Evolutionary conservation across 1,139 yeast genomes (phyloP).

Genomic region (Pichia sp.): DNA sequence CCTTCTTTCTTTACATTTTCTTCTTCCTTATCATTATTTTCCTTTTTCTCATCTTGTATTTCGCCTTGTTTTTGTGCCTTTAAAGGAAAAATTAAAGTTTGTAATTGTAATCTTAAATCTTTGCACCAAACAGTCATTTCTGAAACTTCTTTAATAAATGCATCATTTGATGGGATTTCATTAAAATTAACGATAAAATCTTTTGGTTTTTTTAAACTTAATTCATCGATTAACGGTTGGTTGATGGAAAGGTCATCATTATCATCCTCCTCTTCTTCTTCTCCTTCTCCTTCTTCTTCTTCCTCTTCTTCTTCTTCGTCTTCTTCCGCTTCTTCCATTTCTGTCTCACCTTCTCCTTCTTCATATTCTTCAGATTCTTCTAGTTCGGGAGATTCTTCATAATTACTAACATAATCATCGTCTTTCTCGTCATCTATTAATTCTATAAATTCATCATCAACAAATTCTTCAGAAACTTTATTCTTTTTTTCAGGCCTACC

Average conservation of each 20-base stretch:
- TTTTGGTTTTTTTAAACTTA: slow-evolving; percentile 24
- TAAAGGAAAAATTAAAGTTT: slow-evolving; percentile 19
- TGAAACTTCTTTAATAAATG: slow-evolving; percentile 20
- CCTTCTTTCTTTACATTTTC: background rate
- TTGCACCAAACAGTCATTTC: slow-evolving; percentile 19
- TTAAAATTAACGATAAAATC: slow-evolving; percentile 19
- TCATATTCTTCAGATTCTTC: background rate
- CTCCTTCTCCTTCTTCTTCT: slow-evolving; percentile 6
- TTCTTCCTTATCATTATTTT: background rate
- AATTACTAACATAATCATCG: slow-evolving; percentile 9
- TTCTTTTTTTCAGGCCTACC: background rate
- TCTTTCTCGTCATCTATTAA: slow-evolving; percentile 10
- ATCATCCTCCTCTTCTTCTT: too few relatives aligned
- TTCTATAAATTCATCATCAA: slow-evolving; percentile 7
- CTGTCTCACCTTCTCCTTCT: slow-evolving; percentile 4
- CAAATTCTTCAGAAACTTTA: too few relatives aligned
- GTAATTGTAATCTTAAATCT: slow-evolving; percentile 23
- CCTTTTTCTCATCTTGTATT: background rate
- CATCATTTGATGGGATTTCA: slow-evolving; percentile 18
- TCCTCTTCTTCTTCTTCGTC: slow-evolving; percentile 10
- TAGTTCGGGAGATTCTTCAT: slow-evolving; percentile 3
- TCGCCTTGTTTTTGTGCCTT: slow-evolving; percentile 9
- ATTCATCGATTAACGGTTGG: slow-evolving; percentile 17
- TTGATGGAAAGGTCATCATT: too few relatives aligned
- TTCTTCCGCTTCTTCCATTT: slow-evolving; percentile 5